Conservation (phyloP, 2,329 filamentous ascomycete species). For the Colletotrichum eleusines region DNA sequence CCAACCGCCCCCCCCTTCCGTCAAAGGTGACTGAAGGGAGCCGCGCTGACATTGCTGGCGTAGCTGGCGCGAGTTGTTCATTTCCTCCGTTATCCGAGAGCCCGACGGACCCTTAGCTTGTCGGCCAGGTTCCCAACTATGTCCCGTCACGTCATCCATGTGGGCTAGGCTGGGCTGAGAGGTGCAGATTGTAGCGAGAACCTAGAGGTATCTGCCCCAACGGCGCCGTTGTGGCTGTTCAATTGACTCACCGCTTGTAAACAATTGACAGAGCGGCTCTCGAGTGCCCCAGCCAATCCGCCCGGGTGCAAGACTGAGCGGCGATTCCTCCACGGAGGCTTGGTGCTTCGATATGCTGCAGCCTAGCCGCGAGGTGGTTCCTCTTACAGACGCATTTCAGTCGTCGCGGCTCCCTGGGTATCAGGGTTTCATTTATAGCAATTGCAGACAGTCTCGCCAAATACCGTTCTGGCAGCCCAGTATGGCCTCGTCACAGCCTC, state of each 20-base stretch:
- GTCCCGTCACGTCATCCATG: constrained; percentile 5
- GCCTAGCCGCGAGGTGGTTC: constrained; percentile 21
- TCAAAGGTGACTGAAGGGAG: constrained; percentile 29
- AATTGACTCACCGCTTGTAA: constrained; percentile 36
- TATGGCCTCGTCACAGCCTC: constrained; percentile 37
- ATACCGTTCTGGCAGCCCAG: constrained; percentile 31
- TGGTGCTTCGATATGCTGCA: constrained; percentile 34
- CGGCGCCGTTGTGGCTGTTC: constrained; percentile 35
- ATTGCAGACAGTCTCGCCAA: constrained; percentile 14
- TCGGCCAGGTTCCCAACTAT: constrained; percentile 29
- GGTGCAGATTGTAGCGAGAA: constrained; percentile 19
- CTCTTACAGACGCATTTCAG: constrained; percentile 11
- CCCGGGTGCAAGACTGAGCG: constrained; percentile 15
- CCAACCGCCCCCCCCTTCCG: constrained; percentile 24
- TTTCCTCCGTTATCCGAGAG: constrained; percentile 25
- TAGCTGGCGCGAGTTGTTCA: constrained; percentile 24
- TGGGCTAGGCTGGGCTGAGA: constrained; percentile 16
- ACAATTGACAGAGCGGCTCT: constrained; percentile 16
- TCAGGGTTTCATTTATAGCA: constrained; percentile 41
- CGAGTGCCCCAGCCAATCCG: constrained; percentile 3
- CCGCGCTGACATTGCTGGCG: constrained; percentile 16
- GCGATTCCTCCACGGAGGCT: constrained; percentile 14
- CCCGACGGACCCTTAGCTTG: constrained; percentile 16
- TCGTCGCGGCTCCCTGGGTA: constrained; percentile 30
- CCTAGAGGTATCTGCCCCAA: constrained; percentile 23